Base-by-base conservation (phyloP, 805 yeast species). In the Monosporozyma aerobia region DNA sequence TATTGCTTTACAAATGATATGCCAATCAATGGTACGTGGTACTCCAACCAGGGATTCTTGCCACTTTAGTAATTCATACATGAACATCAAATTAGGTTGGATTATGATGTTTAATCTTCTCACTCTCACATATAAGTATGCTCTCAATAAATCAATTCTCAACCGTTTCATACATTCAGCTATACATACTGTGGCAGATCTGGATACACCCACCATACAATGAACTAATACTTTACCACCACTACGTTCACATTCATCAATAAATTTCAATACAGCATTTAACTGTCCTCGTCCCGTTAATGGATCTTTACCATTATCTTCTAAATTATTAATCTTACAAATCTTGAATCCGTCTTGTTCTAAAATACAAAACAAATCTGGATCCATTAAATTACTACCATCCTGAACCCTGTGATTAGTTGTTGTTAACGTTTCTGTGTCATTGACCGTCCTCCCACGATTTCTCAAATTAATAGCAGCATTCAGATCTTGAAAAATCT, bases 131-230 rank as follows among this genome's bases (percentile, higher is more conserved):
- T 76, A 89, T 44, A 90, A 69, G 62, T 90, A 92, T 0, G 98
- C 96, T 33, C 83, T 73, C 2, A 94, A 82, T 30, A 92, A 70
- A 44, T 81, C 79, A 51, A 88, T 71, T 14, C 78, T 70, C 25
- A 86, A 69, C 43, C 96, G 70, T 58, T 80, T 79, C 96, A 92
- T 90, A 40, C 88, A 92, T 64, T 90, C 97, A 1, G 97, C 97
- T 58, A 92, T 92, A 59, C 95, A 92, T 10, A 92, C 95, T 0
- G 97, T 88, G 0, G 97, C 98, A 2, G 96, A 87, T 52, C 98
- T 73, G 0, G 96, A 87, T 3, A 92, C 98, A 0, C 98, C 98
- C 48, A 89, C 97, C 63, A 95, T 86, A 62, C 98, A 92, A 67
- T 92, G 98, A 10, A 92, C 90, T 55, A 92, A 73, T 2, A 83